Conservation (phyloP, 805 yeast species). For the Schwanniomyces sp. region DNA sequence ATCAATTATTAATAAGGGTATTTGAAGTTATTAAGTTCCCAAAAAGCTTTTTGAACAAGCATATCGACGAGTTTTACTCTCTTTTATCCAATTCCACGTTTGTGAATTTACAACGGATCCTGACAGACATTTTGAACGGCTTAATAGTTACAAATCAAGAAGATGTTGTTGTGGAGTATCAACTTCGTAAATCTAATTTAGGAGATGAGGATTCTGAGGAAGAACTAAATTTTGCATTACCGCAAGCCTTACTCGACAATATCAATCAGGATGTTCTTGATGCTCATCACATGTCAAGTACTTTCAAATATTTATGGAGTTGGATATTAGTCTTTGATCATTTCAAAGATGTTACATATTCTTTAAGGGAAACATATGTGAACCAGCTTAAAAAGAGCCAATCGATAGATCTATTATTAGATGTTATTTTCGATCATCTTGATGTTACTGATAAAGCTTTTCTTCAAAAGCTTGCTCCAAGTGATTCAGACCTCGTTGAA, state of each 20-base stretch:
- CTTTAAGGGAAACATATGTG: constrained; percentile 60
- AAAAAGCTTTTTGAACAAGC: constrained; percentile 20
- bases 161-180: constrained; percentile 60
- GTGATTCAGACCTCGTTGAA: constrained; percentile 6
- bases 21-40: constrained; percentile 18
- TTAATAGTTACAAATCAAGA: constrained; percentile 52
- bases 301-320: constrained; percentile 55
- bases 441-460: constrained; percentile 31
- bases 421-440: constrained; percentile 55
- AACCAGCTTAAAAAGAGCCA: constrained; percentile 50
- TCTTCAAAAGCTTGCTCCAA: constrained; percentile 14
- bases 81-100: constrained; percentile 21
- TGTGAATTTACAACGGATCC: constrained; percentile 41
- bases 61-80: constrained; percentile 34
- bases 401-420: constrained; percentile 50
- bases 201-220: constrained; percentile 15
- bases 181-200: constrained; percentile 45
- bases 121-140: constrained; percentile 36
- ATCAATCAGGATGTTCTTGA: constrained; percentile 23
- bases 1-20: constrained; percentile 34
- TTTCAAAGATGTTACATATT: constrained; percentile 64
- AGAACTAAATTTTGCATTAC: constrained; percentile 32
- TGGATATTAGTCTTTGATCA: constrained; percentile 66
- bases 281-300: constrained; percentile 9
- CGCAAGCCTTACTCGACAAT: constrained; percentile 36